These are phyloP conservation scores for Heritiera fomes DNA, from an alignment of 345 rosid species.

Conservation along the genomic window DNA sequence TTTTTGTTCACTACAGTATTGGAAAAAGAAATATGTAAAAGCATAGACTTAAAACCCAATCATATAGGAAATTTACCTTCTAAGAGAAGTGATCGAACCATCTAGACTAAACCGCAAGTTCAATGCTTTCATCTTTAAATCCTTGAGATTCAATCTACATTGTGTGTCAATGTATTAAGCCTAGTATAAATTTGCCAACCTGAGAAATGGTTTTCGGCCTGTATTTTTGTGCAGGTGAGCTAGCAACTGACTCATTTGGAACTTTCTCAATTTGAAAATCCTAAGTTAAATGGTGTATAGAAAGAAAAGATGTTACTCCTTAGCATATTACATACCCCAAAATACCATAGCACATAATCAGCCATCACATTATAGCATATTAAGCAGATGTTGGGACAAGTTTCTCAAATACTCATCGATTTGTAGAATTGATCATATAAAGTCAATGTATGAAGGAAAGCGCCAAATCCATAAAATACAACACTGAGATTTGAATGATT, in stretches of 20 bases:
- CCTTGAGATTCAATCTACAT: neutral
- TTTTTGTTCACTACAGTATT: too few species aligned
- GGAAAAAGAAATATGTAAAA: too few species aligned
- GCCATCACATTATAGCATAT: neutral
- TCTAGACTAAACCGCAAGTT: too few species aligned
- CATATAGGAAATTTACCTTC: too few species aligned
- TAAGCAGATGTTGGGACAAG: neutral
- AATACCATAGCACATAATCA: neutral
- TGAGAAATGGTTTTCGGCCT: neutral
- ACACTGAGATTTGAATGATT: neutral
- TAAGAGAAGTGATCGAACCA: too few species aligned
- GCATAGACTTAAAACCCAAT: too few species aligned
- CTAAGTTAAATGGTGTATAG: neutral
- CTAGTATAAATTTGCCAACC: neutral
- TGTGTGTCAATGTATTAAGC: neutral
- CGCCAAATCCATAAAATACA: slow-evolving; percentile 17
- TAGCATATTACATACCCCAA: neutral
- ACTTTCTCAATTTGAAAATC: neutral
- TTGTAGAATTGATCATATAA: neutral
- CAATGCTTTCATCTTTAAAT: neutral
- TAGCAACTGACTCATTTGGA: neutral
- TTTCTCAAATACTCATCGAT: neutral
- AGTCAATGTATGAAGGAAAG: neutral
- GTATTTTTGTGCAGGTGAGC: neutral
- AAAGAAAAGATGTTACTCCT: neutral